phyloP scores from a whole-genome alignment of 2,329 filamentous ascomycete genomes.

The Trichoderma hamatum region DNA sequence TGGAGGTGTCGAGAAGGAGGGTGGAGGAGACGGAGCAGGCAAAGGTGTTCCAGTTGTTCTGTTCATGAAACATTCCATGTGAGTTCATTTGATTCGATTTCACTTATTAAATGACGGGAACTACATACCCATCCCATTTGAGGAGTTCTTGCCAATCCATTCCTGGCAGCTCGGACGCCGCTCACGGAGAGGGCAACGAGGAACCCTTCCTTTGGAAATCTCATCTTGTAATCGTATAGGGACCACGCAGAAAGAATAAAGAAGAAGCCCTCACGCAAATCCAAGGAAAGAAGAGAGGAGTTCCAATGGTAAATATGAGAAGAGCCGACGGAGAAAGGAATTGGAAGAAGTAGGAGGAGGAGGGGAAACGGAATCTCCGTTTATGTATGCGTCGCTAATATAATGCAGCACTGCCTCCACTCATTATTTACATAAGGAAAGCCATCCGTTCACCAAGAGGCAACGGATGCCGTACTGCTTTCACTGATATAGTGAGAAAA shows the following conservation, averaged over 20 bases:
- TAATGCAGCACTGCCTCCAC: not conserved
- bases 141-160: conserved; percentile 23
- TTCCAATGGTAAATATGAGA: not conserved
- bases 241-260: not conserved
- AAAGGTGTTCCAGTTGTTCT: conserved; percentile 28
- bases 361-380: not conserved
- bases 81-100: not conserved
- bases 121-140: conserved; percentile 27
- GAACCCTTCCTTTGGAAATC: not conserved
- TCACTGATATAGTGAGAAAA: not conserved
- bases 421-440: not conserved
- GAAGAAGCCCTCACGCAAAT: not conserved
- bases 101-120: not conserved
- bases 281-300: not conserved
- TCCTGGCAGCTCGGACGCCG: conserved; percentile 14
- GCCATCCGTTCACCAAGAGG: not conserved
- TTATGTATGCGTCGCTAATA: not conserved
- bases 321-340: not conserved
- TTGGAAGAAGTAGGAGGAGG: not conserved
- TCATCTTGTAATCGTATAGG: not conserved
- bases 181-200: conserved; percentile 11
- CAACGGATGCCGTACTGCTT: not conserved
- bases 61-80: not conserved
- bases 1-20: conserved; percentile 30
- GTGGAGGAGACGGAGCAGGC: conserved; percentile 29